A percentile compares a stretch with the other conserved stretches of the same genome.
Evolutionary conservation across 1,284 basidiomycete genomes (phyloP).

Genomic region (Meripilus lineatus): DNA sequence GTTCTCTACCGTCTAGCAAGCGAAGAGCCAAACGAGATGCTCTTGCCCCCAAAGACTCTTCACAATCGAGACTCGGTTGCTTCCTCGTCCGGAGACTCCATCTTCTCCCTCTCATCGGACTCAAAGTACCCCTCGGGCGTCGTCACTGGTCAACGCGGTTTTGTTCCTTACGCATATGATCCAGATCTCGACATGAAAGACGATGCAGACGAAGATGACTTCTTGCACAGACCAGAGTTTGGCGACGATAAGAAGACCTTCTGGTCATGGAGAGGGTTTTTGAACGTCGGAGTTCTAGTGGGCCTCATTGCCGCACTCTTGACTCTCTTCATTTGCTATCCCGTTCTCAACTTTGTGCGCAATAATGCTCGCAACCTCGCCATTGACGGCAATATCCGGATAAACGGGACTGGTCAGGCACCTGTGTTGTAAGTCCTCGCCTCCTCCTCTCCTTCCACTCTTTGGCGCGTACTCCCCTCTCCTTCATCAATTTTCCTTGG

Average conservation of each 20-base stretch:
- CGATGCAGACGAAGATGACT: constrained; percentile 57
- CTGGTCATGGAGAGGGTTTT: constrained; percentile 36
- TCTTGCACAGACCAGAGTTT: constrained; percentile 47
- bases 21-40: constrained; percentile 30
- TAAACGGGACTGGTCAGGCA: constrained; percentile 64
- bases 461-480: neutral
- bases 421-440: constrained; percentile 25
- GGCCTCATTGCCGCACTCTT: constrained; percentile 38
- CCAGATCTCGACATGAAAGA: constrained; percentile 55
- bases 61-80: constrained; percentile 34
- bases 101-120: constrained; percentile 49
- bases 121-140: constrained; percentile 57
- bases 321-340: constrained; percentile 75
- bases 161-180: constrained; percentile 67
- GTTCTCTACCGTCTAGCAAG: constrained; percentile 59
- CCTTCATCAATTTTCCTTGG: neutral
- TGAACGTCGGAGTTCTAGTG: constrained; percentile 45
- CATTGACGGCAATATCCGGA: constrained; percentile 59
- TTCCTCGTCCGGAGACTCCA: constrained; percentile 44
- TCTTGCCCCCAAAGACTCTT: constrained; percentile 27
- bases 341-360: constrained; percentile 57
- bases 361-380: constrained; percentile 41
- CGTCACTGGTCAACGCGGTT: constrained; percentile 33
- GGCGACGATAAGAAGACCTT: constrained; percentile 27
- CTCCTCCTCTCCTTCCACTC: neutral